Evolutionary conservation across 306 rosid species (phyloP), one percentile per base, ranked within the genome.

Genomic region (Inga leiocalycina): DNA sequence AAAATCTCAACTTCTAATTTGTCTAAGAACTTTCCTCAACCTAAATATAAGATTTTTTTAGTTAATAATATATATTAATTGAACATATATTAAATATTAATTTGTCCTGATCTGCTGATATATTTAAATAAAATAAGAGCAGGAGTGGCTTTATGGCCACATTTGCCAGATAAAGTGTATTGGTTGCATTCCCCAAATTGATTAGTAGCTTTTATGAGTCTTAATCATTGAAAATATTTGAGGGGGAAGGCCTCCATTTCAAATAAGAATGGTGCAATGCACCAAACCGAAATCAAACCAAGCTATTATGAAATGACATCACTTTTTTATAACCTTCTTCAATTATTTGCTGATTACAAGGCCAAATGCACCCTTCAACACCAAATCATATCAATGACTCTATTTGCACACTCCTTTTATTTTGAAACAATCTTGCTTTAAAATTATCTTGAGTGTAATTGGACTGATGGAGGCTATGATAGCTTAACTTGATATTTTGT

Each of bases 241-340:
- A n/a, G 4, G 34, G 17, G 52, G 52, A 79, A 74, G 35, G 80
- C 35, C 44, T 66, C 19, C 4, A 24, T 74, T 79, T 79, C 69
- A 62, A 79, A 84, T 30, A 54, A 79, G 69, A 65, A 48, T 16
- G n/a, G 7, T 74, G 30, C 80, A 84, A 74, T 54, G 86, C 83
- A 84, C 77, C 87, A 65, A 73, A 74, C 52, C 75, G 30, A 74
- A 79, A 74, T 74, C 77, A 75, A 71, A 43, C 74, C 46, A 52
- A 54, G 73, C 67, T 45, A 67, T 67, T 67, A 82, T 56, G 84
- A 84, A 43, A 66, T 54, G 87, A 84, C 87, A 84, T 57, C 81
- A 75, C 84, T 74, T 34, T 39, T 43, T n/a, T n/a, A 7, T 74
- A 9, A 75, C 80, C 75, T 78, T 79, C 32, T 14, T 70, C 30